Base-by-base conservation (phyloP, 2,329 filamentous ascomycete species). In the Nannizziopsis arthrosporioides region DNA sequence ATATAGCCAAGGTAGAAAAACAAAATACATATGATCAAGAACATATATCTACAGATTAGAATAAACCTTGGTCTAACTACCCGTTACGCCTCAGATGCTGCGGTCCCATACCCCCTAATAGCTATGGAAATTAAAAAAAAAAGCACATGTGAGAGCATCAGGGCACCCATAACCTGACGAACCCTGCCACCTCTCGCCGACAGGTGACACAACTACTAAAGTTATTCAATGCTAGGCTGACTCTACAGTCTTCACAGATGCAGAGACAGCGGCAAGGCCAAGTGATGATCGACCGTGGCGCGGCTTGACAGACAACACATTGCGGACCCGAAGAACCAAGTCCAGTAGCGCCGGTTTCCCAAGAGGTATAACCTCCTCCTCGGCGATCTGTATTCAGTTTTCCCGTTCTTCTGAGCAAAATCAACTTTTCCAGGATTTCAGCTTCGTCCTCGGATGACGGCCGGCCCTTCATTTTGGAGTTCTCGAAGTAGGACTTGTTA, bases 151-250 rank as follows among this genome's bases (percentile, higher is more conserved):
- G 2, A 14, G 8, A 12, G 4, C 19, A 22, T 18, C 30, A 71
- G 31, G 92, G 92, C 36, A 96, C 88, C 72, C 85, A 98, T 51
- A 98, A 80, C 57, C 87, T 79, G 56, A 86, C 89, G 65, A 94
- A 96, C 47, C 89, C 92, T 48, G 80, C 78, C 27, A 96, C 87
- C 57, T 92, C 84, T 49, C 86, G 79, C 44, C 92, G 77, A 64
- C 92, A 96, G 59, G 90, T 96, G 35, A 96, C 89, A 62, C 92
- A 98, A 61, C 86, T 93, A 54, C 89, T 86, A 63, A 94, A 96
- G 63, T 96, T 96, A 63, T 95, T 93, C 80, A 94, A 89, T 2
- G 92, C 92, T 53, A 96, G 73, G 38, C 86, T 90, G 32, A 96
- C 85, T 30, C 92, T 76, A 62, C 92, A 96, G 56, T 96, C 92